phyloP scores from a whole-genome alignment of 768 basidiomycete genomes.

The Pleurotus eryngii region DNA sequence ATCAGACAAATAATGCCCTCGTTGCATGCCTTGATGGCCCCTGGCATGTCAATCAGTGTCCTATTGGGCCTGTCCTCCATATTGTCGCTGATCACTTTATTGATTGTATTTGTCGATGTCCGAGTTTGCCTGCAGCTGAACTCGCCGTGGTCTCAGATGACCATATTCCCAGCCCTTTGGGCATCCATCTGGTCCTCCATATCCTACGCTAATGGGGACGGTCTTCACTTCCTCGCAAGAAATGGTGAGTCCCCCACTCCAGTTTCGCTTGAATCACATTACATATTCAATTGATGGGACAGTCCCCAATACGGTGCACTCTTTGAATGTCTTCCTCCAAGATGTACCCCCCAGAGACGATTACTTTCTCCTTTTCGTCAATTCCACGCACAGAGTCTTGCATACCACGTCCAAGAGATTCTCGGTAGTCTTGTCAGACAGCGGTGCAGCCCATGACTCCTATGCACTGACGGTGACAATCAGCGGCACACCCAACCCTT shows the following conservation, averaged over 20 bases:
- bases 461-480: slow-evolving; percentile 64
- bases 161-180: slow-evolving; percentile 72
- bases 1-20: slow-evolving; percentile 42
- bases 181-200: slow-evolving; percentile 53
- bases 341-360: slow-evolving; percentile 70
- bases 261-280: neutral
- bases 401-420: slow-evolving; percentile 64
- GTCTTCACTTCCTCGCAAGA: slow-evolving; percentile 61
- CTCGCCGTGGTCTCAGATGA: slow-evolving; percentile 41
- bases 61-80: slow-evolving; percentile 38
- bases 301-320: slow-evolving; percentile 33
- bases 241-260: slow-evolving; percentile 45
- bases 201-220: slow-evolving; percentile 46
- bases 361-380: slow-evolving; percentile 75
- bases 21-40: slow-evolving; percentile 51
- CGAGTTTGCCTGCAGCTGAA: slow-evolving; percentile 26
- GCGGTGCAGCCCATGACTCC: slow-evolving; percentile 33
- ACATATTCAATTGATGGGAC: neutral
- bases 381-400: slow-evolving; percentile 64
- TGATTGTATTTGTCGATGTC: slow-evolving; percentile 35
- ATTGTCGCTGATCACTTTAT: slow-evolving; percentile 43
- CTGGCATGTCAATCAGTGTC: slow-evolving; percentile 43
- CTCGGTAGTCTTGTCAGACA: slow-evolving; percentile 43
- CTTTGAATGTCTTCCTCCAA: slow-evolving; percentile 60
- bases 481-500: slow-evolving; percentile 64